Evolutionary conservation across 2,329 filamentous ascomycete species (phyloP), one percentile per base, ranked within the genome.

Genomic region (Sarocladium strictum): DNA sequence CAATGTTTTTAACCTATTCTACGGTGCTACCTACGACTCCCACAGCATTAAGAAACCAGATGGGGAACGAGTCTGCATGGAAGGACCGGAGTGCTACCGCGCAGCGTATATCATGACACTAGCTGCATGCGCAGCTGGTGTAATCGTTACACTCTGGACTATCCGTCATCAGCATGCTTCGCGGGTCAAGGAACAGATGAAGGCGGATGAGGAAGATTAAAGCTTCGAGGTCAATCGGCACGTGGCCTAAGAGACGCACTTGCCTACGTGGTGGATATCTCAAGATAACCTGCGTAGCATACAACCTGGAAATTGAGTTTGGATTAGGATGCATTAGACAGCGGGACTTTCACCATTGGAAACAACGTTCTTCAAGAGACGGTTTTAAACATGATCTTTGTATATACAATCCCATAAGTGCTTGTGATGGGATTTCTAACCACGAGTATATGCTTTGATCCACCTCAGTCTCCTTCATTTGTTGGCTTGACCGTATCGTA

Each of bases 1-100:
- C 51, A 96, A 97, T 63, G 69, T 96, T 21, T 97, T 96, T 77
- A 99, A 97, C 66, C 72, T 97, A 1, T 84, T 94, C 56, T 99
- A 97, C 67, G 94, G 94, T 50, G 72, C 69, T 15, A 84, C 96
- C 0, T 95, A 90, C 62, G 94, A 99, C 67, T 73, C 74, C 9
- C 91, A 97, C 68, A 92, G 87, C 21, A 71, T 85, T 32, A 79
- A 82, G 19, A 79, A 82, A 19, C 77, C 80, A 0, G 79, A 83
- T 40, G 90, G 90, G 19, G 84, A 90, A 60, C 78, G 86, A 27
- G 80, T 84, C 19, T 97, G 94, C 66, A 76, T 79, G 19, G 83
- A 93, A 24, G 94, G 94, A 0, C 69, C 93, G 11, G 75, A 79
- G 19, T 97, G 93, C 69, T 97, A 97, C 70, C 79, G 81, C 27